phyloP scores from a whole-genome alignment of 176 grass and related monocot genomes.

The Oropetium thomaeum region DNA sequence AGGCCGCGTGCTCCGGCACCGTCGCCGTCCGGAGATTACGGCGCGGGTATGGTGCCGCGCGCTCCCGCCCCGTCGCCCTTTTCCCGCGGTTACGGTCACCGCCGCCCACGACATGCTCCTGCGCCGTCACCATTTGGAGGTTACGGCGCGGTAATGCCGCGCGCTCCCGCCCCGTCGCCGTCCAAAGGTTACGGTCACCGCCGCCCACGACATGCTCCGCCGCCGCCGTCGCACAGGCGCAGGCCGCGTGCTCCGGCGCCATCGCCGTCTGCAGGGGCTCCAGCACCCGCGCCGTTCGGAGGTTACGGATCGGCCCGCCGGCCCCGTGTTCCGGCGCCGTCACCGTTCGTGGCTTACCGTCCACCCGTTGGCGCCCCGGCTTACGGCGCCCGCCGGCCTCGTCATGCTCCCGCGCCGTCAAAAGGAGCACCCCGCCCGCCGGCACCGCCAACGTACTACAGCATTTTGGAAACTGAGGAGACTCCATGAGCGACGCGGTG shows the following conservation, averaged over 20 bases:
- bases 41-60: too few relatives aligned
- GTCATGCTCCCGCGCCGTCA: not conserved
- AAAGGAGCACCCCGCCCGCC: not conserved
- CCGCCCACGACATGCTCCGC: not conserved
- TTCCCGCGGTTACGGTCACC: not conserved
- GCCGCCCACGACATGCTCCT: too few relatives aligned
- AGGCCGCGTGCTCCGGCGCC: not conserved
- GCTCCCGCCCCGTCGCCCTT: not conserved
- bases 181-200: not conserved
- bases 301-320: not conserved
- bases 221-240: not conserved
- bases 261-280: not conserved
- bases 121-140: too few relatives aligned
- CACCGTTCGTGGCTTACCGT: not conserved
- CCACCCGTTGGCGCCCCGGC: not conserved
- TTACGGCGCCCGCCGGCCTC: not conserved
- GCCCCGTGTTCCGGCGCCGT: not conserved
- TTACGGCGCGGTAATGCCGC: not conserved
- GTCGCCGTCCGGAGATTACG: not conserved
- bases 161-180: not conserved
- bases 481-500: not conserved
- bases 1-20: not conserved
- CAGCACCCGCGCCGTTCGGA: not conserved
- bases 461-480: not conserved
- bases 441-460: not conserved